These are phyloP conservation scores for Bromus sterilis DNA, from an alignment of 176 grass and related monocot species.

Conservation along the genomic window DNA sequence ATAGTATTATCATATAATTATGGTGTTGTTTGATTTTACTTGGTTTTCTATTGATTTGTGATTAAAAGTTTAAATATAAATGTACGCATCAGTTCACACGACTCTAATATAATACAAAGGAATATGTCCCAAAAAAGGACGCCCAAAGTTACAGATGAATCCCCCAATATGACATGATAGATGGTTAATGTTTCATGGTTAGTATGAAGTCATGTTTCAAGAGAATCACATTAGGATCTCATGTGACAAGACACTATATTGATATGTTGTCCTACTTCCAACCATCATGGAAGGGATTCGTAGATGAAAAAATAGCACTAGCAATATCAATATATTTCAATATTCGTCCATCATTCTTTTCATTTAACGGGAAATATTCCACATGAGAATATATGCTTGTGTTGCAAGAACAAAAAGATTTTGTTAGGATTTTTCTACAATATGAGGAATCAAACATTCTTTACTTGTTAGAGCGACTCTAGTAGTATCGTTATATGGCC, in stretches of 20 bases:
- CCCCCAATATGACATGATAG: neutral
- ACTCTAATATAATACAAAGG: too few species aligned
- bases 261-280: conserved; percentile 6
- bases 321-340: neutral
- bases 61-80: too few species aligned
- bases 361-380: neutral
- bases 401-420: too few species aligned
- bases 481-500: too few species aligned
- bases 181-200: neutral
- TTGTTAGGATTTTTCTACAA: too few species aligned
- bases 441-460: too few species aligned
- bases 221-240: neutral
- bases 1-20: too few species aligned
- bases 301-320: neutral
- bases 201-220: neutral
- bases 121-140: too few species aligned
- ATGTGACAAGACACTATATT: neutral
- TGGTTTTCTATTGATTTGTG: too few species aligned
- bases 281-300: neutral
- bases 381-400: conserved; percentile 8
- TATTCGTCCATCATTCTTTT: neutral
- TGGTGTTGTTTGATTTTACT: too few species aligned
- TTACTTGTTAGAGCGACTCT: too few species aligned
- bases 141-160: neutral
- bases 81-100: too few species aligned